These are phyloP conservation scores for Colletotrichum costaricense DNA, from an alignment of 2,329 filamentous ascomycete genomes.

Conservation along the genomic window DNA sequence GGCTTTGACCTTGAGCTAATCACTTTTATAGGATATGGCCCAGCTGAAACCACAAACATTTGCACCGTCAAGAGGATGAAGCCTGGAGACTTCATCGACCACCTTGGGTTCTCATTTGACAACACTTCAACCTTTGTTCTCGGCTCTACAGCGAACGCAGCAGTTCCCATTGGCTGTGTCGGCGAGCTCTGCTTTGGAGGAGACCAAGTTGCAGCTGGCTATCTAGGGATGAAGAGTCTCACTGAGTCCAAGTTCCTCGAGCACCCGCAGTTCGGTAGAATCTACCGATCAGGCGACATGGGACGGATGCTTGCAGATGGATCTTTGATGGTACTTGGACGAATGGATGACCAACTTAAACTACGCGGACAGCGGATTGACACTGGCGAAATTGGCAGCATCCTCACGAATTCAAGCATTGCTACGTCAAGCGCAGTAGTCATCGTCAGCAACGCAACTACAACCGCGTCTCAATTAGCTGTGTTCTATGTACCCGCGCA, in stretches of 20 bases:
- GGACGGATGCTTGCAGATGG: constrained; percentile 83
- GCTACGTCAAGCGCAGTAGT: constrained; percentile 75
- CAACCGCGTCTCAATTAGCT: constrained; percentile 65
- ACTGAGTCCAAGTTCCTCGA: constrained; percentile 75
- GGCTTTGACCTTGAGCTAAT: not conserved
- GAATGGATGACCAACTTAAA: constrained; percentile 85
- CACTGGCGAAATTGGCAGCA: constrained; percentile 77
- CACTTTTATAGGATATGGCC: constrained; percentile 71
- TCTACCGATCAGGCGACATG: constrained; percentile 87
- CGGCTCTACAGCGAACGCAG: constrained; percentile 52
- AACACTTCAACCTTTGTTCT: constrained; percentile 83
- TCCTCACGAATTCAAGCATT: constrained; percentile 62
- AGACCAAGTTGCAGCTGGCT: constrained; percentile 81
- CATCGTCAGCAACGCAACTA: constrained; percentile 57
- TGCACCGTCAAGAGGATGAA: constrained; percentile 79
- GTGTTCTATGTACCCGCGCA: constrained; percentile 73
- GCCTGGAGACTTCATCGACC: constrained; percentile 70
- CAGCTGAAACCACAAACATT: constrained; percentile 89
- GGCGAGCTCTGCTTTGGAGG: constrained; percentile 92
- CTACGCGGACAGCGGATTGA: constrained; percentile 85
- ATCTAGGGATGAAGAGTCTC: constrained; percentile 73
- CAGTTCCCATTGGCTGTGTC: constrained; percentile 76
- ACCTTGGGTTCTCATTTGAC: constrained; percentile 78
- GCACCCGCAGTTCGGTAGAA: constrained; percentile 74
- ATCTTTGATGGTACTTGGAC: constrained; percentile 77